A percentile compares a stretch with the other conserved stretches of the same genome.
phyloP scores from a whole-genome alignment of 805 yeast species.

The Candida suzukii region DNA sequence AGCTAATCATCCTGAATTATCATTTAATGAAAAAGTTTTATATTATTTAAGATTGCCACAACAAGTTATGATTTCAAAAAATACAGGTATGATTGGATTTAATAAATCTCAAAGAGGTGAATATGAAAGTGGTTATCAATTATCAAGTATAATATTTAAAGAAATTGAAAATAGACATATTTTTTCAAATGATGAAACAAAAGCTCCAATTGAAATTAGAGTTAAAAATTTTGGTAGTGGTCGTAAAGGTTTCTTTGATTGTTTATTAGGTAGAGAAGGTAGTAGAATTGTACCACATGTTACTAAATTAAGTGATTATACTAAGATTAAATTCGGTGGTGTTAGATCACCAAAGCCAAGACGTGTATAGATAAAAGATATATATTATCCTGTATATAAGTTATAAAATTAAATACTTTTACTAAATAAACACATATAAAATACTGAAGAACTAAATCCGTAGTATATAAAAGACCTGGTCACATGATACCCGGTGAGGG shows the following conservation, averaged over 20 bases:
- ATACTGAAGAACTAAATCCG: background rate
- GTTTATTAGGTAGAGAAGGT: slow-evolving; percentile 88
- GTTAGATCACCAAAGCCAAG: slow-evolving; percentile 75
- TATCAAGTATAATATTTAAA: slow-evolving; percentile 65
- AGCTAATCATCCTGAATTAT: slow-evolving; percentile 41
- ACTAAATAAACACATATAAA: too few species aligned
- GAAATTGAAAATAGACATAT: slow-evolving; percentile 50
- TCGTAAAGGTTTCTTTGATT: slow-evolving; percentile 77
- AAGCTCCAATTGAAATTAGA: slow-evolving; percentile 60
- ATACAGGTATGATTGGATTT: slow-evolving; percentile 87
- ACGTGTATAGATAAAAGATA: slow-evolving; percentile 37
- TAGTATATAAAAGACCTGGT: background rate
- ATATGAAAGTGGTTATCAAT: slow-evolving; percentile 89
- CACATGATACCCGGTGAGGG: background rate
- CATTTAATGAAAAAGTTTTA: slow-evolving; percentile 65
- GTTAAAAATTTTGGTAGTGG: slow-evolving; percentile 85
- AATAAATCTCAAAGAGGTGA: slow-evolving; percentile 86
- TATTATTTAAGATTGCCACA: slow-evolving; percentile 78
- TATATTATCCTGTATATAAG: background rate
- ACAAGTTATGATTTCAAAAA: slow-evolving; percentile 56
- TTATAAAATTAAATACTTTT: too few species aligned
- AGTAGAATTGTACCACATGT: slow-evolving; percentile 56
- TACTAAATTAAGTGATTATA: slow-evolving; percentile 66
- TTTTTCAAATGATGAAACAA: slow-evolving; percentile 3
- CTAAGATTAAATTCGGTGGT: slow-evolving; percentile 90